Percentiles rank a stretch among this genome's conserved stretches.
phyloP scores from a whole-genome alignment of 2,329 filamentous ascomycete species.

The Xylaria sp. region DNA sequence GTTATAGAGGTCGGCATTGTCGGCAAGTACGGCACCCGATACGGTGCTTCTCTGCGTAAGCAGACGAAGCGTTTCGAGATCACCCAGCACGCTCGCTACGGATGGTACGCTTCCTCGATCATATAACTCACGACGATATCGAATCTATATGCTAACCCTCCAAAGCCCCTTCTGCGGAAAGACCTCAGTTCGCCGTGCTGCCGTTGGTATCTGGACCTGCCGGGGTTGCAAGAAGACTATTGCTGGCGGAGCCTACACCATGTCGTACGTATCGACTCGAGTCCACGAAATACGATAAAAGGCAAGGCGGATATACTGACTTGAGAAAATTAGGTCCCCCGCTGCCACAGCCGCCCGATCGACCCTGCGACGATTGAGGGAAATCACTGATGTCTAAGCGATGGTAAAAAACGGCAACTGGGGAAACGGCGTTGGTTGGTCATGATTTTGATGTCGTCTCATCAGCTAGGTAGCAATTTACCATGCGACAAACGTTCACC shows the following conservation, averaged over 20 bases:
- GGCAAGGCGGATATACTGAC: conserved; percentile 21
- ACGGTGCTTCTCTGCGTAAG: conserved; percentile 99
- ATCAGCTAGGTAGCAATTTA: conserved; percentile 41
- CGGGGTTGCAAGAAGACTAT: conserved; percentile 93
- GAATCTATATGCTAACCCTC: conserved; percentile 24
- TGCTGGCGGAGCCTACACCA: conserved; percentile 92
- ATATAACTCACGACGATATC: background rate
- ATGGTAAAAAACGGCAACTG: conserved; percentile 35
- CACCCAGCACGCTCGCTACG: conserved; percentile 94
- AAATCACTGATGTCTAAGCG: conserved; percentile 41
- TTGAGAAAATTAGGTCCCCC: conserved; percentile 32
- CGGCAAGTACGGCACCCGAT: conserved; percentile 53
- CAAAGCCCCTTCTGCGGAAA: conserved; percentile 93
- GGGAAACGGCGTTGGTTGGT: conserved; percentile 40
- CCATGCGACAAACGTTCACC: conserved; percentile 37
- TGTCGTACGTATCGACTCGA: conserved; percentile 80
- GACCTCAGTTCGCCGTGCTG: conserved; percentile 83
- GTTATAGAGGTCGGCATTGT: conserved; percentile 59
- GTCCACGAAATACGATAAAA: background rate
- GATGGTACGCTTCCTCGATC: conserved; percentile 35
- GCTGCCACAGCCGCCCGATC: conserved; percentile 40
- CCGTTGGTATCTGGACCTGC: conserved; percentile 98
- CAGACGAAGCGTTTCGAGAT: conserved; percentile 99
- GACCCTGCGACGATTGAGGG: conserved; percentile 40
- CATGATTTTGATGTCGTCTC: conserved; percentile 40